Percentiles rank a stretch among this genome's conserved stretches.
Conservation (phyloP, 2,329 filamentous ascomycete genomes). For the Diaporthe vexans region DNA sequence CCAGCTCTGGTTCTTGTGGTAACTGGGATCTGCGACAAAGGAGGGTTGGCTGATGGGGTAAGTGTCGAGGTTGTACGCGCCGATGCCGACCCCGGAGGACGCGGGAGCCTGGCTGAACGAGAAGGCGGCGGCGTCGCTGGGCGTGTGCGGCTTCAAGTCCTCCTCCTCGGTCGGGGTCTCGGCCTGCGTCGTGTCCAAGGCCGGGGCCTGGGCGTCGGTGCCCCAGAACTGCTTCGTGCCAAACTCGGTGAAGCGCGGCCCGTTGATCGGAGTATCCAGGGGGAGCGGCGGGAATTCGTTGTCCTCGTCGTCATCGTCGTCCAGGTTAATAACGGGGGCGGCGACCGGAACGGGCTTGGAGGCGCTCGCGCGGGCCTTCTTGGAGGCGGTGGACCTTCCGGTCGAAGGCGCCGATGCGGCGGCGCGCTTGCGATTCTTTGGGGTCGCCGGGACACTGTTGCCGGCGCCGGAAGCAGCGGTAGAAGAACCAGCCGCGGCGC, state of each 20-base stretch:
- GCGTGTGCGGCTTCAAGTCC: constrained; percentile 29
- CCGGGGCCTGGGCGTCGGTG: constrained; percentile 4
- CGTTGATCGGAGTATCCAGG: neutral
- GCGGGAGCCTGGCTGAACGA: constrained; percentile 23
- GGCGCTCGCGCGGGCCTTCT: constrained; percentile 30
- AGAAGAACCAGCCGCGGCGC: neutral
- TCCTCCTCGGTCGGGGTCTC: constrained; percentile 41
- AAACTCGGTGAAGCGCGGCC: neutral
- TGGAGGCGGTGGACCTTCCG: constrained; percentile 35
- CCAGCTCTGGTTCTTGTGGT: neutral
- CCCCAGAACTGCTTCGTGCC: neutral
- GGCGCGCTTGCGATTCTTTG: constrained; percentile 37
- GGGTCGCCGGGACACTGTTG: constrained; percentile 16
- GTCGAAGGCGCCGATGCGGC: constrained; percentile 35
- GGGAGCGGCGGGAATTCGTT: constrained; percentile 5
- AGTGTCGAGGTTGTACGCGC: neutral
- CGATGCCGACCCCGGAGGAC: neutral
- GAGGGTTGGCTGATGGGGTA: neutral
- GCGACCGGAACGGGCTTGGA: neutral
- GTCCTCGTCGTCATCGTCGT: constrained; percentile 11
- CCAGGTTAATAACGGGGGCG: neutral
- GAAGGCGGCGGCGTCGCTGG: constrained; percentile 9
- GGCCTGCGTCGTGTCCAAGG: constrained; percentile 43
- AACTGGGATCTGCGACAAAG: neutral
- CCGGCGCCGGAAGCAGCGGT: neutral